phyloP scores from a whole-genome alignment of 2,329 filamentous ascomycete species.

The Monosporascus cannonballus region DNA sequence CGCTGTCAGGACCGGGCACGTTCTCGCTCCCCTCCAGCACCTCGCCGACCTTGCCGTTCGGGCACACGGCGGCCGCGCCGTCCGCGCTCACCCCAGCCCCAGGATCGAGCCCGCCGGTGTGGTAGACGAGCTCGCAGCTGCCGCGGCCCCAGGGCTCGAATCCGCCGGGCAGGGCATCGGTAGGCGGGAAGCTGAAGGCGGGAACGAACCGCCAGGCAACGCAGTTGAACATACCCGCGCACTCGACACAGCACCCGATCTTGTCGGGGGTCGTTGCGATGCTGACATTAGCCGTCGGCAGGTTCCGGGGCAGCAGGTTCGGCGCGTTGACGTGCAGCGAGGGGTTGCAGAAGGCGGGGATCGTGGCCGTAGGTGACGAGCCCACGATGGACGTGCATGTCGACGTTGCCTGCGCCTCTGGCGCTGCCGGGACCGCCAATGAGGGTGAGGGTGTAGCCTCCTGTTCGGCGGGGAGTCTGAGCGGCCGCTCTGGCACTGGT shows the following conservation, averaged over 20 bases:
- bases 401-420: not conserved
- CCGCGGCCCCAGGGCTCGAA: constrained; percentile 26
- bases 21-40: constrained; percentile 6
- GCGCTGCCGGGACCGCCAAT: not conserved
- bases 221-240: constrained; percentile 25
- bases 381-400: constrained; percentile 20
- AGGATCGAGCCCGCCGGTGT: constrained; percentile 13
- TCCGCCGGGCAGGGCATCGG: constrained; percentile 18
- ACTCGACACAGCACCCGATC: constrained; percentile 23
- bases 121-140: constrained; percentile 21
- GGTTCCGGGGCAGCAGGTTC: constrained; percentile 5
- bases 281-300: constrained; percentile 17
- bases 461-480: constrained; percentile 7
- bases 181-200: constrained; percentile 13
- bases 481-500: constrained; percentile 12
- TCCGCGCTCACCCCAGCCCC: constrained; percentile 1
- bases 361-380: constrained; percentile 17
- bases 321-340: constrained; percentile 20
- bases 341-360: constrained; percentile 25
- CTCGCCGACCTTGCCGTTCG: constrained; percentile 12
- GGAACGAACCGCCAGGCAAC: constrained; percentile 24
- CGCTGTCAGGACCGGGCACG: not conserved
- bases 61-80: constrained; percentile 9
- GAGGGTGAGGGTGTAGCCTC: not conserved
- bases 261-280: constrained; percentile 21